Percentiles rank a stretch among this genome's conserved stretches.
These are phyloP conservation scores for Boletus rubescentipes DNA, from an alignment of 768 basidiomycete species.

Conservation along the genomic window DNA sequence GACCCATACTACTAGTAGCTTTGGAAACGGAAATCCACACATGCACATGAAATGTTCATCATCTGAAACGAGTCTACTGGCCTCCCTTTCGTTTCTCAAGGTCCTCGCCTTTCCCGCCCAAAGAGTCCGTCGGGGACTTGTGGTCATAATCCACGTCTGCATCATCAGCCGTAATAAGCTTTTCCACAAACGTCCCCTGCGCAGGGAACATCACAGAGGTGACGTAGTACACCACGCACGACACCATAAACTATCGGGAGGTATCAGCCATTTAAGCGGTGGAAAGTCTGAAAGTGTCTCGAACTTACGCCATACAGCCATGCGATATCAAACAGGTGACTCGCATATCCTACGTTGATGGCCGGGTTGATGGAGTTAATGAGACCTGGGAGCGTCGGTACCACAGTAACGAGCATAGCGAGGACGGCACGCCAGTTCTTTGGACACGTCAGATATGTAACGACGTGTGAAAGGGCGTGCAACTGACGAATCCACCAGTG, in stretches of 20 bases:
- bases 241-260: slow-evolving; percentile 24
- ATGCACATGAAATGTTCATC: no score
- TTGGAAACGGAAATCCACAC: no score
- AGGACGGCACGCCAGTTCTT: slow-evolving; percentile 83
- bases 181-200: slow-evolving; percentile 27
- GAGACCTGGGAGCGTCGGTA: slow-evolving; percentile 75
- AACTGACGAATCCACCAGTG: slow-evolving; percentile 61
- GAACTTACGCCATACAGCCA: slow-evolving; percentile 76
- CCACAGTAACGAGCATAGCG: slow-evolving; percentile 63
- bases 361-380: slow-evolving; percentile 68
- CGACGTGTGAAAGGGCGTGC: background rate
- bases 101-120: background rate
- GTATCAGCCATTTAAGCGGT: background rate
- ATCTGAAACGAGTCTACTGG: background rate
- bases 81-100: background rate
- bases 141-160: background rate
- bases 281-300: background rate
- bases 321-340: slow-evolving; percentile 64
- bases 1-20: no score
- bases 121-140: background rate
- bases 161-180: slow-evolving; percentile 30
- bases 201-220: slow-evolving; percentile 32
- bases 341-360: slow-evolving; percentile 61
- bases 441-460: background rate
- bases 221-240: slow-evolving; percentile 30